These are phyloP conservation scores for Parmelia sp. DNA, from an alignment of 495 filamentous ascomycete genomes.

Conservation along the genomic window DNA sequence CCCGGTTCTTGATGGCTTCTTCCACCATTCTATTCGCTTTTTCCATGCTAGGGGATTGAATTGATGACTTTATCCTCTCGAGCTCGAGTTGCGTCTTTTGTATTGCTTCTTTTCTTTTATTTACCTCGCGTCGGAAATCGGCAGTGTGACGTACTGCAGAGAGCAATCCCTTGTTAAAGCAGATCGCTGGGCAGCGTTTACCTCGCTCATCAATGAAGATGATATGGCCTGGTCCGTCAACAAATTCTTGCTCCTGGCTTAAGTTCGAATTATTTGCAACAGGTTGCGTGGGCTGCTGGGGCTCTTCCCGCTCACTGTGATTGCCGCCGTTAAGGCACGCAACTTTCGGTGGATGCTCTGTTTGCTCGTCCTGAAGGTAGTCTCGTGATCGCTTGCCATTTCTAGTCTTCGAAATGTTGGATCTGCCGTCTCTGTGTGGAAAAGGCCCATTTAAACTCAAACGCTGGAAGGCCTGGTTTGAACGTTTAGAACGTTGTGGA, in stretches of 20 bases:
- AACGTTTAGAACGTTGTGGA: background rate
- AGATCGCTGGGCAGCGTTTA: slow-evolving; percentile 2
- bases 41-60: background rate
- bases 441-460: background rate
- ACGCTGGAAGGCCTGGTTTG: background rate
- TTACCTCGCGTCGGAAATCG: background rate
- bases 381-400: background rate
- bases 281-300: background rate
- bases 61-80: background rate
- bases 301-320: background rate
- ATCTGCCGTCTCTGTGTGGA: background rate
- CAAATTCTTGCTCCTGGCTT: background rate
- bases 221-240: background rate
- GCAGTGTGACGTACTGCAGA: background rate
- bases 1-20: background rate
- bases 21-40: background rate
- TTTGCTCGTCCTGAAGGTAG: background rate
- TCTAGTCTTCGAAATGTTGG: background rate
- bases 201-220: background rate
- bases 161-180: background rate
- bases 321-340: background rate
- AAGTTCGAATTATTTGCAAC: background rate
- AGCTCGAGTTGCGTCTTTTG: background rate
- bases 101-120: background rate
- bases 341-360: background rate